phyloP scores from a whole-genome alignment of 106 monocot species.

The Dioscorea zingiberensis region DNA sequence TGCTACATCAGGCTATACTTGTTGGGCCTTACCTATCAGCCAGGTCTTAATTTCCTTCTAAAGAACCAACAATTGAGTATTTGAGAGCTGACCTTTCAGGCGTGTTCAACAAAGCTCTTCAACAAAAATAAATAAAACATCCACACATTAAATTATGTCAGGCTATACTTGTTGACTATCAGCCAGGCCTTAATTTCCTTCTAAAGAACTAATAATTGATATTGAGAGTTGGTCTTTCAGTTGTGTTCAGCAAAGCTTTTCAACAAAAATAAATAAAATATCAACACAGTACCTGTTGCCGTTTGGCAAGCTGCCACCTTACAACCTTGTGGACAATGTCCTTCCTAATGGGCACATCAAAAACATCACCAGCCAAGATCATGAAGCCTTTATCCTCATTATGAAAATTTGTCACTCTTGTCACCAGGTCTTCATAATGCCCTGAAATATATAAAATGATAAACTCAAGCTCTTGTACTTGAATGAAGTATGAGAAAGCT shows the following conservation, averaged over 20 bases:
- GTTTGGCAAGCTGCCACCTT: conserved; percentile 39
- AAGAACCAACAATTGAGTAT: no score
- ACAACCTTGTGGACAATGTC: conserved; percentile 38
- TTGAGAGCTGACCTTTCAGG: no score
- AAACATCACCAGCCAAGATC: conserved; percentile 47
- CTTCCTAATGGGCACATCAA: conserved; percentile 48
- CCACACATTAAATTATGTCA: conserved; percentile 4
- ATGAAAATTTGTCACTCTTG: conserved; percentile 41
- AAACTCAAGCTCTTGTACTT: neutral
- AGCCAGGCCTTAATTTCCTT: no score
- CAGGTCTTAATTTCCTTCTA: no score
- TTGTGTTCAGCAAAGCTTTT: no score
- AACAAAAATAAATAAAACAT: neutral
- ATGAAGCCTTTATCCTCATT: conserved; percentile 39
- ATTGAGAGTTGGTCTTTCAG: no score
- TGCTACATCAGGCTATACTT: no score
- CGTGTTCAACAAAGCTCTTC: no score
- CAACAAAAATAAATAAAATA: neutral
- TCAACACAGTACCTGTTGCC: conserved; percentile 24
- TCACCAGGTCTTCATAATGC: conserved; percentile 29
- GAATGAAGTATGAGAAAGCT: neutral
- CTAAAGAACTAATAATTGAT: no score
- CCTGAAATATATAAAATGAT: conserved; percentile 8
- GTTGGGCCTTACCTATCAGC: no score
- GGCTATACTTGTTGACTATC: no score